Evolutionary conservation across 2,329 filamentous ascomycete species (phyloP).

Genomic region (Sporothrix pallida): DNA sequence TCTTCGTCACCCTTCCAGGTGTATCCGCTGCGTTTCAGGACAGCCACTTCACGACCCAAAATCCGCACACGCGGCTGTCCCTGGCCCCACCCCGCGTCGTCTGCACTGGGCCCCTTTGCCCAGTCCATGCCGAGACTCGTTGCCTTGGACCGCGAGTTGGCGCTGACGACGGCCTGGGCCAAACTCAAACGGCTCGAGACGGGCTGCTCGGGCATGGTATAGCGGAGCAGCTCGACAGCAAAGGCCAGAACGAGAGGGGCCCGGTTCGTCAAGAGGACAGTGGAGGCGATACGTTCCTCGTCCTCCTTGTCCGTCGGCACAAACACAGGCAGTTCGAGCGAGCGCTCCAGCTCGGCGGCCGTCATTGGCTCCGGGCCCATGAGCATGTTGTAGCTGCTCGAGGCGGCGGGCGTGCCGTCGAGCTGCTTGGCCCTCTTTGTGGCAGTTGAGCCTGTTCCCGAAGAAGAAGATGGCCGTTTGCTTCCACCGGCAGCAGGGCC

Average conservation of each 20-base stretch:
- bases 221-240: slow-evolving; percentile 72
- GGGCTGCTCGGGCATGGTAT: slow-evolving; percentile 86
- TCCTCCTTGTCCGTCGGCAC: slow-evolving; percentile 45
- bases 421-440: slow-evolving; percentile 45
- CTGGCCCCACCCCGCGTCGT: slow-evolving; percentile 73
- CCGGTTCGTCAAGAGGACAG: slow-evolving; percentile 70
- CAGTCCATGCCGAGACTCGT: slow-evolving; percentile 75
- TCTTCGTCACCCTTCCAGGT: slow-evolving; percentile 57
- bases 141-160: slow-evolving; percentile 79
- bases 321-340: slow-evolving; percentile 64
- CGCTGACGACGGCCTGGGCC: slow-evolving; percentile 81
- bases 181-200: slow-evolving; percentile 82
- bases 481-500: slow-evolving; percentile 34
- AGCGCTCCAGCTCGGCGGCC: slow-evolving; percentile 66
- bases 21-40: slow-evolving; percentile 80
- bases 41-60: slow-evolving; percentile 74
- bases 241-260: slow-evolving; percentile 85
- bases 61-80: slow-evolving; percentile 76
- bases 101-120: slow-evolving; percentile 66
- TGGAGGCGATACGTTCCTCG: slow-evolving; percentile 62
- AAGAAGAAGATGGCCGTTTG: slow-evolving; percentile 43
- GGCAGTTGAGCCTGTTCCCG: slow-evolving; percentile 31
- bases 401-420: slow-evolving; percentile 39
- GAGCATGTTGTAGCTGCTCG: slow-evolving; percentile 38
- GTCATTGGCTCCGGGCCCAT: slow-evolving; percentile 46